Evolutionary conservation across 73 alveolate species (phyloP).

Genomic region (Paramecium bursaria): DNA sequence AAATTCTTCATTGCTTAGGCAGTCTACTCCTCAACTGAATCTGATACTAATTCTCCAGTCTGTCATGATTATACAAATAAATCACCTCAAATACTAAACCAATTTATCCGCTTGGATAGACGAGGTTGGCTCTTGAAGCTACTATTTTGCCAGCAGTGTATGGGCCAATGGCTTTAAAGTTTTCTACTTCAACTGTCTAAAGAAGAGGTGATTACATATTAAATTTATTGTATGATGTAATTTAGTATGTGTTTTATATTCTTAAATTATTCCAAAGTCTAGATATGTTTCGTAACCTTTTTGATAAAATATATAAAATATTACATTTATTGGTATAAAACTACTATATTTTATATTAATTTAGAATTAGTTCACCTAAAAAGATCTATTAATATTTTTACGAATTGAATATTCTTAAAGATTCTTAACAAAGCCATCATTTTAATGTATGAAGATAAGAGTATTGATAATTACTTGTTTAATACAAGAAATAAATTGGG

Average conservation of each 20-base stretch:
- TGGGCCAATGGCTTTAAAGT: constrained; percentile 73
- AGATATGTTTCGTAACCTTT: too few species aligned
- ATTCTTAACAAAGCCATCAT: too few species aligned
- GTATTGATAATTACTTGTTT: background rate
- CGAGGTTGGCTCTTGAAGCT: constrained; percentile 37
- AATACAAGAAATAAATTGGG: constrained; percentile 18
- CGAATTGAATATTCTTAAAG: too few species aligned
- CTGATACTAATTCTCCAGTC: constrained; percentile 54
- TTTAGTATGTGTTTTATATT: too few species aligned
- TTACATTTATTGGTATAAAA: too few species aligned
- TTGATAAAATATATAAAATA: too few species aligned
- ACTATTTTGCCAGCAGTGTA: constrained; percentile 68
- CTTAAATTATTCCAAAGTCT: too few species aligned
- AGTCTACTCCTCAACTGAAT: constrained; percentile 62
- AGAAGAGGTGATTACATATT: too few species aligned
- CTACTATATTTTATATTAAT: too few species aligned
- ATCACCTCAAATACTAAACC: constrained; percentile 41
- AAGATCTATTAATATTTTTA: too few species aligned
- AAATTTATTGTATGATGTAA: too few species aligned
- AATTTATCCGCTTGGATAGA: constrained; percentile 17
- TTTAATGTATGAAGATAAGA: constrained; percentile 23
- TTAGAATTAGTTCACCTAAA: too few species aligned
- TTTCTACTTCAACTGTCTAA: constrained; percentile 2
- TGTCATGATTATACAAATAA: background rate
- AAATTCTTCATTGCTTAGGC: constrained; percentile 62